phyloP scores from a whole-genome alignment of 2,329 filamentous ascomycete species.

The Albophoma yamanashiensis region DNA sequence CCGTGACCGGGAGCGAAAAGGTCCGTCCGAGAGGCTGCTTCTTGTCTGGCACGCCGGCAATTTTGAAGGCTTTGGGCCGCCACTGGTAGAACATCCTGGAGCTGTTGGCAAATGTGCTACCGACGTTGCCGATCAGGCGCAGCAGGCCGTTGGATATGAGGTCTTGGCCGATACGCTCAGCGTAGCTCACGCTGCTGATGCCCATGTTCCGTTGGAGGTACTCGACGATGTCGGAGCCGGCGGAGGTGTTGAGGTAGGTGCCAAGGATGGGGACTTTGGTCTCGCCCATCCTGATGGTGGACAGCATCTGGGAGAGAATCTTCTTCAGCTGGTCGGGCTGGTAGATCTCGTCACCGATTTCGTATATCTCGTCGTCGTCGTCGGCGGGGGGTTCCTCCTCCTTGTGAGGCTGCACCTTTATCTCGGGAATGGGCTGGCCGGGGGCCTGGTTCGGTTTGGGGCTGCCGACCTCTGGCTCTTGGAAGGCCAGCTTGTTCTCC shows the following conservation, averaged over 20 bases:
- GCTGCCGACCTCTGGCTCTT: constrained; percentile 69
- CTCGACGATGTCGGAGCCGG: constrained; percentile 86
- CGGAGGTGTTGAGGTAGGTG: constrained; percentile 86
- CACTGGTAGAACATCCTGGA: constrained; percentile 97
- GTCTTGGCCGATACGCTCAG: constrained; percentile 92
- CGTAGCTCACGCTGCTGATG: constrained; percentile 75
- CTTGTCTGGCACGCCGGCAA: constrained; percentile 82
- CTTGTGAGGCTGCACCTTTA: constrained; percentile 69
- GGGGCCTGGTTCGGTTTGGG: constrained; percentile 42
- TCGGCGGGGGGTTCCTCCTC: constrained; percentile 41
- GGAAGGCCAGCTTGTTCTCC: constrained; percentile 96
- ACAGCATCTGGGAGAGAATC: constrained; percentile 75
- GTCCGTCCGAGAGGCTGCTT: constrained; percentile 63
- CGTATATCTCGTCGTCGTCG: constrained; percentile 72
- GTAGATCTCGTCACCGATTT: constrained; percentile 86
- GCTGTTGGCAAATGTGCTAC: constrained; percentile 93
- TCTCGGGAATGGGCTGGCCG: constrained; percentile 58
- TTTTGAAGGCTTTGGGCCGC: constrained; percentile 82
- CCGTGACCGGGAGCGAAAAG: constrained; percentile 57
- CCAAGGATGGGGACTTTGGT: constrained; percentile 93
- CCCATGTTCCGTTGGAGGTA: constrained; percentile 86
- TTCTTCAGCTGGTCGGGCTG: constrained; percentile 81
- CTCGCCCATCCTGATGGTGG: constrained; percentile 77
- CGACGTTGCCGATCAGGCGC: constrained; percentile 85
- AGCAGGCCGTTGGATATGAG: constrained; percentile 78